These are phyloP conservation scores for Inga leiocalycina DNA, from an alignment of 306 rosid species.

Conservation along the genomic window DNA sequence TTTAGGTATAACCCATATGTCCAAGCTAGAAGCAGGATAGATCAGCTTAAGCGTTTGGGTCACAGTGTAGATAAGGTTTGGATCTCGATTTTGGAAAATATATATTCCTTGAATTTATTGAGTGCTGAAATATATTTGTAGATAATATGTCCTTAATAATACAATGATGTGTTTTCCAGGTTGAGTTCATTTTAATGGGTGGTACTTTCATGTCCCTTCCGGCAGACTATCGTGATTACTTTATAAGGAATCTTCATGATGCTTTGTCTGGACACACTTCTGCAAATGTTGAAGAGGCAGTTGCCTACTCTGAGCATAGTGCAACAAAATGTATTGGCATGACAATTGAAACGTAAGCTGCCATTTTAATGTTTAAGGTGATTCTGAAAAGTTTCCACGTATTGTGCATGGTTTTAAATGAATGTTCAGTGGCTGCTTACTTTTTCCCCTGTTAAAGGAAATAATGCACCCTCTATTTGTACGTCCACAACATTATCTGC, in stretches of 20 bases:
- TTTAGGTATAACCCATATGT: conserved; percentile 96
- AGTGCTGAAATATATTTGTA: conserved; percentile 5
- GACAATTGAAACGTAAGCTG: conserved; percentile 92
- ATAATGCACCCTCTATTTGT: conserved; percentile 1
- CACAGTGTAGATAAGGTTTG: conserved; percentile 97
- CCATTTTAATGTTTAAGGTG: neutral
- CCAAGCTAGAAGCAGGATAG: conserved; percentile 95
- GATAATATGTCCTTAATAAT: conserved; percentile 18
- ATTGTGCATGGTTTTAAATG: conserved; percentile 19
- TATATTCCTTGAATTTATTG: neutral
- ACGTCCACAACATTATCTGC: conserved; percentile 8
- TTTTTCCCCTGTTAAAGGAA: conserved; percentile 16
- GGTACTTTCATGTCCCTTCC: conserved; percentile 98
- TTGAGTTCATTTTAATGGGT: conserved; percentile 96
- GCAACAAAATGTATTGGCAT: conserved; percentile 95
- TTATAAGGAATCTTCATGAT: conserved; percentile 88
- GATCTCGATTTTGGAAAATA: neutral
- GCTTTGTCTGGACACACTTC: conserved; percentile 98
- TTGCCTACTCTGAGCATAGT: conserved; percentile 88
- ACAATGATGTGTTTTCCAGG: conserved; percentile 60
- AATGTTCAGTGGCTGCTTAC: neutral
- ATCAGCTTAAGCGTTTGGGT: conserved; percentile 98
- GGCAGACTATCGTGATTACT: conserved; percentile 90
- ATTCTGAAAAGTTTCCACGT: neutral
- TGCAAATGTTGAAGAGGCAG: conserved; percentile 95